A percentile compares a stretch with the other conserved stretches of the same genome.
phyloP scores from a whole-genome alignment of 805 yeast species.

The Hanseniaspora lachancei region DNA sequence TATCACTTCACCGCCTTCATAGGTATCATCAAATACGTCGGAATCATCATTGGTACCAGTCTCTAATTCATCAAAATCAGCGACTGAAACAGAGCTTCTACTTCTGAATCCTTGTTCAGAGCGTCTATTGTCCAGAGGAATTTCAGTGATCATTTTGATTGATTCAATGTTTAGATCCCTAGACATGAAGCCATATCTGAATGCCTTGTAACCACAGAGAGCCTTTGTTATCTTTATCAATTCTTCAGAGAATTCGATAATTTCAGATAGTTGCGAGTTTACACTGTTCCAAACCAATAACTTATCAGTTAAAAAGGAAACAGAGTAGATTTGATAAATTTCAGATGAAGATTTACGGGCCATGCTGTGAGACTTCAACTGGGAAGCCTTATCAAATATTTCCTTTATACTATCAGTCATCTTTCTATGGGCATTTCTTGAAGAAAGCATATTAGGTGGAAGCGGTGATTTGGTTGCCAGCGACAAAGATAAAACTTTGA shows the following conservation, averaged over 20 bases:
- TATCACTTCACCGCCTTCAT: slow-evolving; percentile 14
- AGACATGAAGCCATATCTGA: slow-evolving; percentile 39
- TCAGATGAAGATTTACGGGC: slow-evolving; percentile 13
- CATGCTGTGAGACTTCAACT: not conserved
- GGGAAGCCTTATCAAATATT: slow-evolving; percentile 1
- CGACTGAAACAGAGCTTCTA: slow-evolving; percentile 4
- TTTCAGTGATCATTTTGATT: slow-evolving; percentile 32
- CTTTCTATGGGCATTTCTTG: slow-evolving; percentile 36
- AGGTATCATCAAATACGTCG: slow-evolving; percentile 22
- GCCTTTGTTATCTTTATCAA: slow-evolving; percentile 31
- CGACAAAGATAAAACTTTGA: slow-evolving; percentile 31
- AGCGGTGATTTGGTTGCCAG: slow-evolving; percentile 31
- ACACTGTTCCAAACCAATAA: slow-evolving; percentile 42
- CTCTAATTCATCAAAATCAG: not conserved
- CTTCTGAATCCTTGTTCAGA: slow-evolving; percentile 9
- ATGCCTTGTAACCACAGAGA: slow-evolving; percentile 37
- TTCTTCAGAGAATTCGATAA: slow-evolving; percentile 39
- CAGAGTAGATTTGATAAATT: slow-evolving; percentile 17
- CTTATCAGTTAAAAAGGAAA: slow-evolving; percentile 27
- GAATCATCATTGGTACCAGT: not conserved
- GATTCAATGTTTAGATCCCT: slow-evolving; percentile 34
- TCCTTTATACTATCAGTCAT: slow-evolving; percentile 33
- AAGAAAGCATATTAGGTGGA: slow-evolving; percentile 40
- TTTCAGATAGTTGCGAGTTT: slow-evolving; percentile 36
- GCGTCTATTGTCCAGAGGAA: slow-evolving; percentile 24